Base-by-base conservation (phyloP, 1,284 basidiomycete genomes). In the Meripilus lineatus region DNA sequence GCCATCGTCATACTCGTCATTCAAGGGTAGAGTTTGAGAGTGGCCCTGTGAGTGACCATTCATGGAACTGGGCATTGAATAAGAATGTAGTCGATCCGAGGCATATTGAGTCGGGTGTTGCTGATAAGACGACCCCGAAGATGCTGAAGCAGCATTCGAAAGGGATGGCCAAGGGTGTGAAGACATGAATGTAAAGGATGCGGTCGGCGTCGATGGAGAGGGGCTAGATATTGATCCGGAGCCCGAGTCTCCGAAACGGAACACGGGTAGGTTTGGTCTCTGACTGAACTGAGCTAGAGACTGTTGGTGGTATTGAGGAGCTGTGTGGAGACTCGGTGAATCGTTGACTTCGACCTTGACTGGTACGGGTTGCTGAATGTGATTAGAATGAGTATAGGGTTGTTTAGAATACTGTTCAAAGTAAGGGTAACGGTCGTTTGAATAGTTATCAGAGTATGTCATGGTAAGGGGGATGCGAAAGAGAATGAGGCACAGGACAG, bases 1-100 rank as follows among this genome's bases (percentile, higher is more conserved):
- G 14, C 48, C 62, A 45, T 66, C 65, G 44, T 65, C 65, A 49
- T 65, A 67, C 44, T 66, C 63, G 48, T 65, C 64, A 6, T 53
- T 50, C 42, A 63, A 52, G 6, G 58, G 44, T 4, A 59, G 44
- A n/a, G 40, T 44, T 42, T 56, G 53, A 11, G 45, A 22, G 37
- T 53, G 52, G 37, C 53, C 49, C 48, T 54, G 50, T 20, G 53
- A 39, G 43, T 58, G 56, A 18, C 51, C 46, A 45, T 58, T 53
- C 2, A 54, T 38, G 22, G 54, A 39, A 11, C 44, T 46, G 32
- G 51, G 50, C 21, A 55, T 41, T 30, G 52, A 23, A 48, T 62
- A 55, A 5, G 47, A 37, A 46, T 55, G 51, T 22, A 51, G 17
- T 36, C 58, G 59, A 48, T 57, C 56, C 40, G 48, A 25, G 4